These are phyloP conservation scores for Helotiales sp. DNA, from an alignment of 2,329 filamentous ascomycete species.

Conservation along the genomic window DNA sequence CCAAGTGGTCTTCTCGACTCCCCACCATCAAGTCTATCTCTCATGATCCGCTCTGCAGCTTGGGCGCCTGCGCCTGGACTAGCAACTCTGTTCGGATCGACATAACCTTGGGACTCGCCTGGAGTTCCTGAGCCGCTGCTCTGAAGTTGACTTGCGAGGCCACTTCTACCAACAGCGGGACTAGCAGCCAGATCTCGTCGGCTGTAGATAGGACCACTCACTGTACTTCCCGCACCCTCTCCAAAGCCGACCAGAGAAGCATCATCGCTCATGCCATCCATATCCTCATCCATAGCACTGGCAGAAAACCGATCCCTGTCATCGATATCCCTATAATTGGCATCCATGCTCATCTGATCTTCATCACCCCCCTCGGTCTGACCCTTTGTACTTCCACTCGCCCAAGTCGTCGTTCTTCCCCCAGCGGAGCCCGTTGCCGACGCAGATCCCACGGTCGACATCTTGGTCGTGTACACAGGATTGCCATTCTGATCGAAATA, in stretches of 20 bases:
- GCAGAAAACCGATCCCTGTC: constrained; percentile 46
- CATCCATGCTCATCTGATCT: constrained; percentile 69
- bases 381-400: constrained; percentile 59
- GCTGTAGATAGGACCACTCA: constrained; percentile 77
- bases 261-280: constrained; percentile 78
- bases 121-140: constrained; percentile 33
- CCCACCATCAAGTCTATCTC: constrained; percentile 61
- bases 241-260: constrained; percentile 90
- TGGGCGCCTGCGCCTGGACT: constrained; percentile 46
- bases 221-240: constrained; percentile 85
- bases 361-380: constrained; percentile 62
- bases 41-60: constrained; percentile 67
- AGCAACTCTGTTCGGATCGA: constrained; percentile 57
- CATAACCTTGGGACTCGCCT: constrained; percentile 60
- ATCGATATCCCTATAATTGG: constrained; percentile 57
- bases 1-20: constrained; percentile 48
- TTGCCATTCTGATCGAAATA: constrained; percentile 83
- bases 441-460: constrained; percentile 88
- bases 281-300: constrained; percentile 53
- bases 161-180: constrained; percentile 43
- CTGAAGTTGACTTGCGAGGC: constrained; percentile 33
- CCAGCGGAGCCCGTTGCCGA: constrained; percentile 83
- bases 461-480: constrained; percentile 70
- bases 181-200: constrained; percentile 48
- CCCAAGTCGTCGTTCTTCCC: constrained; percentile 66